Base-by-base conservation (phyloP, 306 rosid genomes). In the Ormosia emarginata region DNA sequence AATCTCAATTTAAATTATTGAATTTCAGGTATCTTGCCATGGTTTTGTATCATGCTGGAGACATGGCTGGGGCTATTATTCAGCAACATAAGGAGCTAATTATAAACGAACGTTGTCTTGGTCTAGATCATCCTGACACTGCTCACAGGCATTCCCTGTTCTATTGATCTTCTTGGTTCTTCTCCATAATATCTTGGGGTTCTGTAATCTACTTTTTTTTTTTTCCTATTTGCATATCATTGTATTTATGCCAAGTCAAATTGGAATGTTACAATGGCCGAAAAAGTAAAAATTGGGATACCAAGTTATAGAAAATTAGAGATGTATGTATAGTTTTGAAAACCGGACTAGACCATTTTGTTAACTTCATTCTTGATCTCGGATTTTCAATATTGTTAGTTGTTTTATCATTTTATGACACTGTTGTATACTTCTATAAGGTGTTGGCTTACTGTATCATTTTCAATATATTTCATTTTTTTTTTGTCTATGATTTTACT, bases 41-140 rank as follows among this genome's bases (percentile, higher is more conserved):
- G 99, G 99, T 96, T 83, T 83, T 96, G 80, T 96, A 96, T 83
- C 99, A 96, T 87, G 97, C 98, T 13, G 99, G 99, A 81, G 99
- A 96, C 79, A 92, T 92, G 99, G 97, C 97, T 44, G 99, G 97
- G 50, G 99, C 99, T 68, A 91, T 96, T 78, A 90, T 90, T 89
- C 99, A 96, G 80, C 97, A 96, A 83, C 99, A 96, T 81, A 96
- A 96, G 90, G 99, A 93, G 75, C 86, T 96, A 32, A 96, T 93
- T 71, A 96, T 96, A 74, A 96, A 96, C 73, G 99, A 96, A 85
- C 99, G 97, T 47, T 94, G 98, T 80, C 88, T 96, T 75, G 99
- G 98, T 80, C 82, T 96, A 84, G 99, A 96, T 86, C 99, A 96
- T 84, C 99, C 99, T 53, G 99, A 96, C 83, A 94, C 98, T 66